phyloP scores from a whole-genome alignment of 2,329 filamentous ascomycete genomes.

The Plectosphaerella plurivora region DNA sequence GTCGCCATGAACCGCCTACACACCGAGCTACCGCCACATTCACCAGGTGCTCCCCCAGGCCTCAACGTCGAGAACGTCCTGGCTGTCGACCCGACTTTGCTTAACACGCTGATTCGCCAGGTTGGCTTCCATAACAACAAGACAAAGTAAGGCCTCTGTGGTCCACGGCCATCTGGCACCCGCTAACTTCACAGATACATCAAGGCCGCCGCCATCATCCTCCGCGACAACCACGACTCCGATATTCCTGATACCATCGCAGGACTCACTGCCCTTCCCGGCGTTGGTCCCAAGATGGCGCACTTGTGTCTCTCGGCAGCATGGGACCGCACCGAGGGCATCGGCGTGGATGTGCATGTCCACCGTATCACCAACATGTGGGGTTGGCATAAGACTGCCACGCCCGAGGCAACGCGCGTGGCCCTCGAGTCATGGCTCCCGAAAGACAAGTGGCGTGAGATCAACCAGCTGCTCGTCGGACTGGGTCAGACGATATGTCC shows the following conservation, averaged over 20 bases:
- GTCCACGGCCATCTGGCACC: no score
- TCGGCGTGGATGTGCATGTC: constrained; percentile 92
- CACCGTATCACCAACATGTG: constrained; percentile 92
- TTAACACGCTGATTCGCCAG: constrained; percentile 73
- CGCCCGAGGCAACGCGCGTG: constrained; percentile 75
- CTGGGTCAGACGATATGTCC: constrained; percentile 83
- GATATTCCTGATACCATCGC: constrained; percentile 79
- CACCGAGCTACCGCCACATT: constrained; percentile 58
- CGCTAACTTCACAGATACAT: constrained; percentile 44
- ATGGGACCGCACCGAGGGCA: constrained; percentile 64
- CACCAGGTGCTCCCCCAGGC: constrained; percentile 38
- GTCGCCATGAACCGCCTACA: constrained; percentile 77
- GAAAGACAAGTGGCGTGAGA: constrained; percentile 81
- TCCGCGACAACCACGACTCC: constrained; percentile 63
- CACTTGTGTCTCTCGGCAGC: constrained; percentile 78
- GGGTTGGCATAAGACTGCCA: constrained; percentile 82
- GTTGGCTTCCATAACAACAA: constrained; percentile 97
- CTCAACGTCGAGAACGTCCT: constrained; percentile 77
- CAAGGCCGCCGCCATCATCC: constrained; percentile 67
- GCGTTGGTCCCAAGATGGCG: constrained; percentile 93
- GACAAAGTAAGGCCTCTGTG: constrained; percentile 55
- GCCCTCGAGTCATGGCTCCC: constrained; percentile 81
- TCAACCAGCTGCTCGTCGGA: constrained; percentile 85
- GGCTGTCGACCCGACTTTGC: constrained; percentile 57
- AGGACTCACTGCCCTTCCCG: constrained; percentile 72